A percentile compares a stretch with the other conserved stretches of the same genome.
phyloP scores from a whole-genome alignment of 164 flowering plant genomes.

The Magnolia officinalis region DNA sequence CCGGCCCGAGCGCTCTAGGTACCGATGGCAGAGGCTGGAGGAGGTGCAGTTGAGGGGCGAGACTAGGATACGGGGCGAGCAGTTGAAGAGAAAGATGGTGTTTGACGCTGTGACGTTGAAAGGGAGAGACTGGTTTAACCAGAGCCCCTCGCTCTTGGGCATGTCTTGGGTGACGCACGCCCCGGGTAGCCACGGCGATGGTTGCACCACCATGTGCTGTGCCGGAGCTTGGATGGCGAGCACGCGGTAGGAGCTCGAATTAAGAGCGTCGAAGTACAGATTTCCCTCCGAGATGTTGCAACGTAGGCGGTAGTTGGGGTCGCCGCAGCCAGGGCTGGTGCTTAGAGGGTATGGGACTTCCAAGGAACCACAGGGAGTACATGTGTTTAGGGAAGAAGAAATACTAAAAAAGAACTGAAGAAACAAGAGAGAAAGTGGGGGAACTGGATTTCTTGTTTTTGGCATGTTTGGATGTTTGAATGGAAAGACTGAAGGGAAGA shows the following conservation, averaged over 20 bases:
- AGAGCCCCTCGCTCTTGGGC: slow-evolving; percentile 49
- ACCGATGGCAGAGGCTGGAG: slow-evolving; percentile 55
- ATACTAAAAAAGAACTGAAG: background rate
- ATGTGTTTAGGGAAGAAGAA: slow-evolving; percentile 22
- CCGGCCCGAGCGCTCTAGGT: slow-evolving; percentile 43
- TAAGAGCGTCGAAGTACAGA: slow-evolving; percentile 53
- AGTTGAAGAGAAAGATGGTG: slow-evolving; percentile 61
- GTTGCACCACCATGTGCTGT: slow-evolving; percentile 52
- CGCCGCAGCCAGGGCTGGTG: slow-evolving; percentile 52
- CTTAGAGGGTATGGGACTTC: slow-evolving; percentile 65
- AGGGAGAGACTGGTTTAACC: slow-evolving; percentile 55
- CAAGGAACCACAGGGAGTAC: slow-evolving; percentile 54
- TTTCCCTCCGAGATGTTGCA: slow-evolving; percentile 39
- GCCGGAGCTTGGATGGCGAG: slow-evolving; percentile 31
- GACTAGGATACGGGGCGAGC: slow-evolving; percentile 52
- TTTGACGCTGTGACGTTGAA: slow-evolving; percentile 60
- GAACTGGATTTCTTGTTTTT: background rate
- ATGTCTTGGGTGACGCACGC: slow-evolving; percentile 49
- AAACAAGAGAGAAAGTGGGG: background rate
- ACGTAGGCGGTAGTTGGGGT: slow-evolving; percentile 41
- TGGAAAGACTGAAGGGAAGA: background rate
- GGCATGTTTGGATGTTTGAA: slow-evolving; percentile 5
- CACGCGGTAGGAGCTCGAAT: slow-evolving; percentile 54
- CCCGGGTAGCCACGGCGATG: slow-evolving; percentile 48
- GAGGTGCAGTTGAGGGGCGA: slow-evolving; percentile 64